Evolutionary conservation across 176 grass and related monocot genomes (phyloP), one percentile per base, ranked within the genome.

Genomic region (Rhipidocladum racemiflorum): DNA sequence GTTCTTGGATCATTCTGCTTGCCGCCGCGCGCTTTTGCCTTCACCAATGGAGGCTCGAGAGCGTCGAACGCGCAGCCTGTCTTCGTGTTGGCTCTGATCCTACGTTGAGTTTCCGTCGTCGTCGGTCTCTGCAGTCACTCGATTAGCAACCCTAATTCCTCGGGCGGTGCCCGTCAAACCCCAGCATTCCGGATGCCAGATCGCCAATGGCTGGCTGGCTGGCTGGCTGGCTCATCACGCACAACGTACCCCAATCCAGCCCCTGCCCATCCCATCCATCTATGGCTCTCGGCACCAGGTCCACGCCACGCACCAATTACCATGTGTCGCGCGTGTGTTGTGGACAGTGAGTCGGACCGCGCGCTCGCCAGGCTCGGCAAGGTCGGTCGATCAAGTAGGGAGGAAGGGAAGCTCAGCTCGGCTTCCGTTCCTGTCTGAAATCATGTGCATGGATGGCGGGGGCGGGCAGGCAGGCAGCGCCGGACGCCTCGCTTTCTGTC

Each of bases 401-500:
- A 65, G 13, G 54, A 23, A 39, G 69, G 44, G 15, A 11, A 4
- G 54, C 2, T 60, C 24, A 2, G 59, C 25, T 2, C 4, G 6
- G 25, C 59, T 15, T 30, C 59, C 59, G 18, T 42, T 83, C 73
- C 25, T 83, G 73, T 17, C 80, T 32, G 80, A 35, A 72, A 78
- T 72, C 56, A 88, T 78, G 80, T 20, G 8, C 50, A 50, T 30
- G 53, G 10, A 50, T 30, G 53, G 10, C 8, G 21, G 3, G 59
- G n/a, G 17, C 16, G 4, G 24, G 25, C 49, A 48, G 48, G 65
- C 24, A 20, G 20, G 73, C 53, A 78, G 73, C 17, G 80, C 36
- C 78, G 80, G 86, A 56, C 46, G 72, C 66, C 16, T 43, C 57
- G 67, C 81, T 62, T 59, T 35, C 61, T 89, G 87, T 80, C 81